Evolutionary conservation across 139 green algal species (phyloP), one percentile per base, ranked within the genome.

Genomic region (Volvox reticuliferus): DNA sequence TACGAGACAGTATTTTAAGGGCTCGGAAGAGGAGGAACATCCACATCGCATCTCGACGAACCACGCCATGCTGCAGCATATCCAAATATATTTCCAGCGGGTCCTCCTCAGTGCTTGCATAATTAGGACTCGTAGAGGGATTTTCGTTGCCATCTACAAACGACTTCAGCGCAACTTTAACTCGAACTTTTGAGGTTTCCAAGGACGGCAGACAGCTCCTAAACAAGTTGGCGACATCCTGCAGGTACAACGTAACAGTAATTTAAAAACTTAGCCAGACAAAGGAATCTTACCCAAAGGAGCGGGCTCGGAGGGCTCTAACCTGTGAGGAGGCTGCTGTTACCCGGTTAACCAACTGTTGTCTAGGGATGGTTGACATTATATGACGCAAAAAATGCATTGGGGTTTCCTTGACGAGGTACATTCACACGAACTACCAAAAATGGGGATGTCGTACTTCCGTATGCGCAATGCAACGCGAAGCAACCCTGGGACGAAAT

Each of bases 1-100:
- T 97, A 2, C 95, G 69, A 2, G 94, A 97, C 1, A 97, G 77
- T 28, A 97, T 96, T 73, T 97, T 97, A 21, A 97, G 69, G 0
- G 86, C 50, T 0, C 55, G 78, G 28, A 95, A 82, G 21, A 92
- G 75, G 2, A 94, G 65, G 9, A 94, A 21, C 32, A 78, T 35
- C 44, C 85, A 85, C 30, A 50, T 73, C 19, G 86, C 33, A 61
- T 94, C 91, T 14, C 24, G 84, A 20, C 75, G 61, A 35, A 88
- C 63, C 2, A 77, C 22, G 6, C 61, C 35, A 16, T 91, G 22
- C 20, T 78, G 79, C 32, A 94, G 78, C 32, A 95, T 80, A 13
- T 85, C 63, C 30, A 92, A 22, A n/a, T 94, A 71, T 12, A 65
- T 50, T 2, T 84, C 50, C 22, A 93, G 33, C 13, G 75, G 68